Evolutionary conservation across 768 basidiomycete species (phyloP).

Genomic region (Daedalea quercina): DNA sequence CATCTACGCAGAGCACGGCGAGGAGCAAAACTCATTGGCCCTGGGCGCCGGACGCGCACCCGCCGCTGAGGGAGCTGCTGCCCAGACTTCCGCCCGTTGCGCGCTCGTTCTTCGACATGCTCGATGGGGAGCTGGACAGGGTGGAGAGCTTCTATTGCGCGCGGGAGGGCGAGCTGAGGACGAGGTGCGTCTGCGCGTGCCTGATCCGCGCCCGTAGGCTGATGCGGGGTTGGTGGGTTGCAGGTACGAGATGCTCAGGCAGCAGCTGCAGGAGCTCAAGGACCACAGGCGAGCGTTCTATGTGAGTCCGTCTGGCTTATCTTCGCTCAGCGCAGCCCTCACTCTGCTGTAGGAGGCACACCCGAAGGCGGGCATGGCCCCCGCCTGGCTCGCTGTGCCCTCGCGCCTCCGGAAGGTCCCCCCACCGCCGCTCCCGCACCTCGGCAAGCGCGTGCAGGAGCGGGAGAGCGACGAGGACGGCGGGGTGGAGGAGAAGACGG

Average conservation of each 20-base stretch:
- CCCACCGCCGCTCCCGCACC: no score
- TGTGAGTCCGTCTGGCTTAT: constrained; percentile 26
- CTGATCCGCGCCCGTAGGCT: no score
- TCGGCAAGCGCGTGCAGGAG: no score
- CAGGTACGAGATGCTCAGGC: constrained; percentile 36
- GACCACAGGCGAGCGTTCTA: constrained; percentile 58
- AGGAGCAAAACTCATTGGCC: not conserved
- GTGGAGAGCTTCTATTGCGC: constrained; percentile 78
- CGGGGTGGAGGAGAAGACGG: not conserved
- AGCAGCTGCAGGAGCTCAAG: constrained; percentile 69
- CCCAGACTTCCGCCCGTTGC: constrained; percentile 55
- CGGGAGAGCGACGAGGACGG: not conserved
- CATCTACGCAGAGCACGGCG: not conserved
- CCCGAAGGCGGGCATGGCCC: constrained; percentile 1
- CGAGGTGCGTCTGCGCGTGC: constrained; percentile 10
- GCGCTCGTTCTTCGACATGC: constrained; percentile 62
- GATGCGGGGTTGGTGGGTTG: not conserved
- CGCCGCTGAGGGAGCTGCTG: constrained; percentile 36
- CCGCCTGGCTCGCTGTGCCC: constrained; percentile 6
- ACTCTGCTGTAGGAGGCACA: constrained; percentile 10
- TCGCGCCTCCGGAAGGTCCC: no score
- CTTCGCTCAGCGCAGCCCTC: not conserved
- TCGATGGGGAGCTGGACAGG: constrained; percentile 79
- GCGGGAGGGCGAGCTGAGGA: constrained; percentile 57
- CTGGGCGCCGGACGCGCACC: not conserved